phyloP scores from a whole-genome alignment of 306 rosid species.

The Trifolium pratense region DNA sequence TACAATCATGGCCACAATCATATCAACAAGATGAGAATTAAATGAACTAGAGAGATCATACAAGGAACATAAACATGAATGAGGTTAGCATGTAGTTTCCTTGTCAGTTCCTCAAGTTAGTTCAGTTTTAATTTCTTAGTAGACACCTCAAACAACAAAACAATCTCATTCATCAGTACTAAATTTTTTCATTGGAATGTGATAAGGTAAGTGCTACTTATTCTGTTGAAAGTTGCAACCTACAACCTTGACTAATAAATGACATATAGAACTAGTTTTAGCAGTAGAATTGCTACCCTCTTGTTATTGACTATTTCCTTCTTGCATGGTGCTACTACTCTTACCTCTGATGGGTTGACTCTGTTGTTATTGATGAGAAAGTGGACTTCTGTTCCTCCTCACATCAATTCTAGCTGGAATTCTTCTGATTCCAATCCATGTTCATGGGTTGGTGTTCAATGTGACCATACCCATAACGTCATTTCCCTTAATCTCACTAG shows the following conservation, averaged over 20 bases:
- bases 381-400: conserved; percentile 53
- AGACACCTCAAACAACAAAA: not conserved
- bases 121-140: not conserved
- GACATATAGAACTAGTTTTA: not conserved
- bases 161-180: not conserved
- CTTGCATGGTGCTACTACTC: conserved; percentile 35
- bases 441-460: conserved; percentile 65
- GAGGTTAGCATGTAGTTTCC: too few species aligned
- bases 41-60: too few species aligned
- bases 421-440: conserved; percentile 68
- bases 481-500: conserved; percentile 55
- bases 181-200: not conserved
- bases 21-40: too few species aligned
- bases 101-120: not conserved
- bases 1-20: not conserved
- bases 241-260: not conserved
- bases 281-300: not conserved
- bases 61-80: too few species aligned
- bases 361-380: conserved; percentile 51
- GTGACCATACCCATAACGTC: conserved; percentile 47
- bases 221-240: not conserved
- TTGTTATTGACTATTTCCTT: conserved; percentile 32
- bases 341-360: conserved; percentile 62
- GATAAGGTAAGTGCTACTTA: not conserved
- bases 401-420: conserved; percentile 62